Conservation (phyloP, 2,329 filamentous ascomycete species). For the Colletotrichum shisoi region DNA sequence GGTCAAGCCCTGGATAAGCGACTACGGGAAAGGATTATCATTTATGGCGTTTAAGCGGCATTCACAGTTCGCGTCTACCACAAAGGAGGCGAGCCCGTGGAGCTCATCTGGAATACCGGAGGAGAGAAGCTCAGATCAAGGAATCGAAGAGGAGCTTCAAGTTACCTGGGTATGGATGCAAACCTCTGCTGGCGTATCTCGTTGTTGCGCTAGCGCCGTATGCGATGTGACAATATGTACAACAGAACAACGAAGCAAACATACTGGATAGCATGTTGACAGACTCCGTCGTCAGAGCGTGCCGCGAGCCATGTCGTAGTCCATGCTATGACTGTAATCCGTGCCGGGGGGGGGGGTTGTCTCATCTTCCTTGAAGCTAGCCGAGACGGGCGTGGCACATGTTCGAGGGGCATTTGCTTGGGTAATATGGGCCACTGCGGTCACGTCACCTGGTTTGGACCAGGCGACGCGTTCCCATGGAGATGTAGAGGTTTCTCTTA, state of each 20-base stretch:
- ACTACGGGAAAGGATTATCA: not conserved
- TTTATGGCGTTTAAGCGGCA: conserved; percentile 23
- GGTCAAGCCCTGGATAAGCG: conserved; percentile 29
- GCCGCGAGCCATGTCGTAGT: not conserved
- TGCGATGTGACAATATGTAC: not conserved
- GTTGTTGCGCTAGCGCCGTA: not conserved
- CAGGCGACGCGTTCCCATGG: conserved; percentile 11
- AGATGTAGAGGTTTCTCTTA: not conserved
- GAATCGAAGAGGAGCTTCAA: conserved; percentile 5
- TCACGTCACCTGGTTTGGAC: conserved; percentile 7
- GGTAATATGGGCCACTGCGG: not conserved
- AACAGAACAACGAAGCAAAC: not conserved
- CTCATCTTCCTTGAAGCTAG: conserved; percentile 14
- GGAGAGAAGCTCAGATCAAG: not conserved
- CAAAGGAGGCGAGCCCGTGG: not conserved
- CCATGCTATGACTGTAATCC: conserved; percentile 10
- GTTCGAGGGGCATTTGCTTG: conserved; percentile 10
- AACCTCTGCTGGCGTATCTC: not conserved
- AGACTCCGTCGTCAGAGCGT: conserved; percentile 12
- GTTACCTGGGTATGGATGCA: not conserved
- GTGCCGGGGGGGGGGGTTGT: conserved; percentile 8
- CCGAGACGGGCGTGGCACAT: conserved; percentile 22
- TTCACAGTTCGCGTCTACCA: conserved; percentile 14
- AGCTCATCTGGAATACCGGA: not conserved
- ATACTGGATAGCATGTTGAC: not conserved